Evolutionary conservation across 257 asterid genomes (phyloP), one percentile per base, ranked within the genome.

Genomic region (Lavandula angustifolia): DNA sequence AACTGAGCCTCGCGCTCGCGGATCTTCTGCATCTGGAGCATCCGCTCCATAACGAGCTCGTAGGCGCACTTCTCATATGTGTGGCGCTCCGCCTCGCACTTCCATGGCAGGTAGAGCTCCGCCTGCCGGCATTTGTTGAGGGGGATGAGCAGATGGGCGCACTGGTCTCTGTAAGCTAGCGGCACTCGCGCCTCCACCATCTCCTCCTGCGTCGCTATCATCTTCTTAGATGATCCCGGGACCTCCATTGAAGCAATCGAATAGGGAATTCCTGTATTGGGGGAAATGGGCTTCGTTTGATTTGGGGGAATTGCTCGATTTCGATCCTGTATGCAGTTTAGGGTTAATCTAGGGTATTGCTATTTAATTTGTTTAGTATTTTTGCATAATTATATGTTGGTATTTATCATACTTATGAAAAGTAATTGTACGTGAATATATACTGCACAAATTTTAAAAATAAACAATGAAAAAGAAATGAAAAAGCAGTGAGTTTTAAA

Each of bases 11-110:
- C 87, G 53, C 78, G 84, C 76, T 83, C 91, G n/a, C 97, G 95
- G 84, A 89, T 87, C 94, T 87, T 89, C 91, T 85, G 89, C 98
- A 89, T 87, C 83, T 89, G 96, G 9, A 92, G 95, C 98, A 92
- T 89, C 67, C 97, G 84, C 62, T 92, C 97, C 98, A 92, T 92
- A 12, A 92, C 94, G 67, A 92, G 97, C 77, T 89, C 98, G 85
- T 92, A 92, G 57, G 64, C 96, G 66, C 98, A 92, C 79, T 92
- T 92, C 72, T 92, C 96, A 12, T 92, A 92, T 31, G 82, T 4
- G 68, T 87, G 97, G 71, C 97, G 92, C 71, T 89, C 96, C 7
- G 74, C 37, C 71, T 76, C 96, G 71, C 97, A 89, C 81, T 92
- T 92, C 97, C 98, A 92, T 0, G 98, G 98, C n/a, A 89, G 84